Evolutionary conservation across 1,284 basidiomycete species (phyloP), one percentile per base, ranked within the genome.

Genomic region (Ustilago vetiveriae): DNA sequence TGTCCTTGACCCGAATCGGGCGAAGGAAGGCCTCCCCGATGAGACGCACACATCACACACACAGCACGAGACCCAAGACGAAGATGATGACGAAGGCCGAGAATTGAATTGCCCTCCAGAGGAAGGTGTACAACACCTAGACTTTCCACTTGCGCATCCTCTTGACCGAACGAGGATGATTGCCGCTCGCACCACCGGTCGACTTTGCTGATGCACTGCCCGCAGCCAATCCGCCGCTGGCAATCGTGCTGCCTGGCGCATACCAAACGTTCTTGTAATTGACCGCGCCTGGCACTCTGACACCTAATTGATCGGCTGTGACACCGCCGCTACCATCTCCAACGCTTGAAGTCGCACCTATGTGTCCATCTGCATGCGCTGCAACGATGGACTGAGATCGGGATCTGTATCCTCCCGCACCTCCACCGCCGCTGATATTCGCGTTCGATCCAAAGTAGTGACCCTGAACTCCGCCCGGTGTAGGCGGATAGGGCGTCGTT

Each of bases 231-330:
- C 69, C 57, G 16, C 66, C 67, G 36, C 71, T 69, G 27, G 51
- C 64, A 6, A 57, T 63, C 14, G 64, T 62, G 17, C 67, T 59
- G 19, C 60, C 53, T 2, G 74, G 62, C 13, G 74, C 54, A 29
- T 75, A 75, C 74, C 74, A 75, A 2, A 66, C 59, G 17, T 67
- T 59, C 38, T 75, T 75, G 58, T 75, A 75, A 37, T 75, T 73
- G 17, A 75, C 67, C 9, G 67, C 49, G 4, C 64, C 64, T 3
- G 71, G 74, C 32, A 71, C 40, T 17, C 67, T 37, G n/a, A 59
- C 41, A 3, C 51, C 60, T 9, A 64, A 52, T 46, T 50, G 45
- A 14, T 63, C 66, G 10, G 26, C 6, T 9, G 46, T 54, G 19
- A 22, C 35, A 11, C 24, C 45, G 7, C 36, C 33, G 33, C 13